Evolutionary conservation across 2,329 filamentous ascomycete genomes (phyloP), one percentile per base, ranked within the genome.

Genomic region (Hymenoscyphus linearis): DNA sequence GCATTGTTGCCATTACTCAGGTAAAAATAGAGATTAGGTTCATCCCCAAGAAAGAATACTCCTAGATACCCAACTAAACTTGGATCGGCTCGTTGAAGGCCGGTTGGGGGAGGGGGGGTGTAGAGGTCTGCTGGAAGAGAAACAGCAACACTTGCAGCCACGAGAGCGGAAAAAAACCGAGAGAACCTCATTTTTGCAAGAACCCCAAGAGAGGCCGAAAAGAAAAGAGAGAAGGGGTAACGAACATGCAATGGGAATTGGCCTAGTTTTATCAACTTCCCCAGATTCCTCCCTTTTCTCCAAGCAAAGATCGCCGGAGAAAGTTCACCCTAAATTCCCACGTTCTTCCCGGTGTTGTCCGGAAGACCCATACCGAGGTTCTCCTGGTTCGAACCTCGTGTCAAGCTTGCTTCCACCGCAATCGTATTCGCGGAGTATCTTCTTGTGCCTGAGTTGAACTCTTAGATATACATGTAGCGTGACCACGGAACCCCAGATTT

Each of bases 1-100:
- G 80, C 73, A 65, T 80, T 76, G 67, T 83, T 83, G 58, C 79
- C 79, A 47, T 81, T 78, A 66, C 79, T 81, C 47, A 80, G 74
- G 66, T 83, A 82, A 62, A 82, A 79, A 68, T 82, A 83, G 2
- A 83, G 77, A 57, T 77, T 79, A 0, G 80, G 81, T 37, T 81
- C 79, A 31, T 79, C 75, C 4, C 81, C 81, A 3, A 83, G 76
- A 68, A 84, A 84, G 69, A 83, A 82, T 9, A 78, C 80, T 2
- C 80, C 80, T 1, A 84, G 71, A 67, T 83, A 84, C 2, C 80
- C 79, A 0, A 77, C 78, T 2, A 82, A 71, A 57, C 71, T 76
- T 0, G 77, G 14, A 52, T 78, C 62, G 7, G 62, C 64, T 4
- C 64, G 58, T 14, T 50, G n/a, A 18, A 57, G 31, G 16, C 64